Evolutionary conservation across 1,139 yeast species (phyloP).

Genomic region (Keqinozyma sinolaborantium): DNA sequence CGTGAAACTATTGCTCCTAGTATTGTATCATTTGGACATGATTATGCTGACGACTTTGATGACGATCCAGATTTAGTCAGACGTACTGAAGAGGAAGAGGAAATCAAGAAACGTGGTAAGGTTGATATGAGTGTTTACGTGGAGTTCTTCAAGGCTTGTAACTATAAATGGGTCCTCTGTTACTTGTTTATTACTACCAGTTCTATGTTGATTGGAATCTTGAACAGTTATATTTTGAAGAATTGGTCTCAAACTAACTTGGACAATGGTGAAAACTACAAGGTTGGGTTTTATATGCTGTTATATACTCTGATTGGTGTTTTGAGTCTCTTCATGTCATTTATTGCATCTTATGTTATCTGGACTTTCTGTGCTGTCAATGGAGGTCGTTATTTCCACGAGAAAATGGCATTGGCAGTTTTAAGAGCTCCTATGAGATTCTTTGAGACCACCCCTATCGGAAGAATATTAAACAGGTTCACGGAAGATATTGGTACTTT

Average conservation of each 20-base stretch:
- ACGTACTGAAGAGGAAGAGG: slow-evolving; percentile 26
- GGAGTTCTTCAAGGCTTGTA: slow-evolving; percentile 35
- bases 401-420: slow-evolving; percentile 32
- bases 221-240: slow-evolving; percentile 32
- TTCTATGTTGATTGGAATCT: slow-evolving; percentile 19
- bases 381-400: slow-evolving; percentile 35
- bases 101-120: slow-evolving; percentile 26
- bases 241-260: slow-evolving; percentile 36
- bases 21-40: slow-evolving; percentile 20
- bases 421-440: slow-evolving; percentile 42
- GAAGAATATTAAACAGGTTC: slow-evolving; percentile 37
- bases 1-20: slow-evolving; percentile 15
- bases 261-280: slow-evolving; percentile 19
- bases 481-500: slow-evolving; percentile 34
- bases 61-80: slow-evolving; percentile 13
- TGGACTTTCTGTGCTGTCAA: slow-evolving; percentile 30
- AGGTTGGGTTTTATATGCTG: slow-evolving; percentile 21
- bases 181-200: slow-evolving; percentile 20
- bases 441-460: slow-evolving; percentile 43
- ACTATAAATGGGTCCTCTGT: slow-evolving; percentile 20
- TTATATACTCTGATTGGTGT: slow-evolving; percentile 27
- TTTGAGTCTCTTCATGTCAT: slow-evolving; percentile 21
- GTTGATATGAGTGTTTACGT: slow-evolving; percentile 30
- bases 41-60: slow-evolving; percentile 14
- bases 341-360: slow-evolving; percentile 24